Conservation (phyloP, 257 asterid genomes). For the Phtheirospermum japonicum region DNA sequence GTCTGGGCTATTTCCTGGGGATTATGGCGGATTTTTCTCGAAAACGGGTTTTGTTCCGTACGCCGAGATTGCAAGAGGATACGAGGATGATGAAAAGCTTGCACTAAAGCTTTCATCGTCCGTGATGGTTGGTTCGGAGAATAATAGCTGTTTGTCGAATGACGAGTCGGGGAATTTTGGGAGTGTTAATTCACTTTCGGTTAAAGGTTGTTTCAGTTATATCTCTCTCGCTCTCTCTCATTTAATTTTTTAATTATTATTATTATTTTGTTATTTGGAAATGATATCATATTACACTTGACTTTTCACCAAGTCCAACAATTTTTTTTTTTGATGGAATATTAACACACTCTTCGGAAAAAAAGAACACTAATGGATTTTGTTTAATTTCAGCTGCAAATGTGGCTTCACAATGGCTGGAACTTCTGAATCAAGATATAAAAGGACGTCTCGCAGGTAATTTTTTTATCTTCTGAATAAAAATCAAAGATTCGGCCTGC, state of each 20-base stretch:
- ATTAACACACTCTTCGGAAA: too few species aligned
- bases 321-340: neutral
- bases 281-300: neutral
- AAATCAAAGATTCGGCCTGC: neutral
- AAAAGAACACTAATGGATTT: neutral
- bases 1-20: constrained; percentile 8
- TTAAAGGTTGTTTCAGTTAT: constrained; percentile 48
- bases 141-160: constrained; percentile 55
- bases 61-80: constrained; percentile 32
- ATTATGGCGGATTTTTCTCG: constrained; percentile 34
- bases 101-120: constrained; percentile 57
- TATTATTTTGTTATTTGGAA: neutral
- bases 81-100: constrained; percentile 41
- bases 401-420: constrained; percentile 97
- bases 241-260: too few species aligned
- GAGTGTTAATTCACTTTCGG: constrained; percentile 69
- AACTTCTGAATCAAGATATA: constrained; percentile 81
- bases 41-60: constrained; percentile 35
- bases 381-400: constrained; percentile 66
- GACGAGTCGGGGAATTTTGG: constrained; percentile 57
- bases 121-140: constrained; percentile 41
- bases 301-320: neutral
- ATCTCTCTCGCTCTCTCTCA: too few species aligned
- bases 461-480: neutral
- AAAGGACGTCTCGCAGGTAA: constrained; percentile 86